A percentile compares a stretch with the other conserved stretches of the same genome.
phyloP scores from a whole-genome alignment of 129 eudicot species.

The Centella asiatica region DNA sequence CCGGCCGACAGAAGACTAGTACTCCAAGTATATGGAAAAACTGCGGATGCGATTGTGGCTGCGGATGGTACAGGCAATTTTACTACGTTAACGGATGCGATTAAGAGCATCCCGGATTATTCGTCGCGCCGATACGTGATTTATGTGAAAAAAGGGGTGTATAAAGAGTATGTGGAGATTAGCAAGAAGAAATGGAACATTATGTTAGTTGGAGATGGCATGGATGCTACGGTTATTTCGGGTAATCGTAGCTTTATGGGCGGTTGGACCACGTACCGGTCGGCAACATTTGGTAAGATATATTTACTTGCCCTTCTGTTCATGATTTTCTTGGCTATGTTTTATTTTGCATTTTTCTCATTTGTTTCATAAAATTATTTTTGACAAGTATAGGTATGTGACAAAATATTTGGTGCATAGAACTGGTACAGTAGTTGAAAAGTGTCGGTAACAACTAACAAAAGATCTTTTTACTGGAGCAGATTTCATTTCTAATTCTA shows the following conservation, averaged over 20 bases:
- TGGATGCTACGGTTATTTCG: slow-evolving; percentile 58
- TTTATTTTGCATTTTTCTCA: background rate
- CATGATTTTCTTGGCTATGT: background rate
- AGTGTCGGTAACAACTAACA: background rate
- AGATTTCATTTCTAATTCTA: background rate
- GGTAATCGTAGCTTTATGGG: slow-evolving; percentile 54
- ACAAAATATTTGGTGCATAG: background rate
- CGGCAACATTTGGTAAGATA: slow-evolving; percentile 78
- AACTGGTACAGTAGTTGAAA: background rate
- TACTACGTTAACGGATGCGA: slow-evolving; percentile 50
- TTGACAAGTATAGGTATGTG: background rate
- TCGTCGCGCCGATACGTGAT: slow-evolving; percentile 45
- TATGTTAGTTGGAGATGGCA: slow-evolving; percentile 87
- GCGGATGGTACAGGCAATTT: slow-evolving; percentile 68
- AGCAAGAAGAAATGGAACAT: slow-evolving; percentile 56
- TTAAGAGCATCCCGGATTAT: slow-evolving; percentile 42
- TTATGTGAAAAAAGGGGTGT: slow-evolving; percentile 71
- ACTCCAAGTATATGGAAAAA: slow-evolving; percentile 30
- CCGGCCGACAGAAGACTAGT: slow-evolving; percentile 44
- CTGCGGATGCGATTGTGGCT: slow-evolving; percentile 61
- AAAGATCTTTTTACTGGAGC: background rate
- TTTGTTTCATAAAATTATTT: background rate
- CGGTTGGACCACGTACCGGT: slow-evolving; percentile 86
- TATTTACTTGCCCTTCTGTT: background rate
- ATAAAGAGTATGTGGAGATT: slow-evolving; percentile 70